A percentile compares a stretch with the other conserved stretches of the same genome.
These are phyloP conservation scores for Waltergamsia citrina DNA, from an alignment of 2,329 filamentous ascomycete genomes.

Conservation along the genomic window DNA sequence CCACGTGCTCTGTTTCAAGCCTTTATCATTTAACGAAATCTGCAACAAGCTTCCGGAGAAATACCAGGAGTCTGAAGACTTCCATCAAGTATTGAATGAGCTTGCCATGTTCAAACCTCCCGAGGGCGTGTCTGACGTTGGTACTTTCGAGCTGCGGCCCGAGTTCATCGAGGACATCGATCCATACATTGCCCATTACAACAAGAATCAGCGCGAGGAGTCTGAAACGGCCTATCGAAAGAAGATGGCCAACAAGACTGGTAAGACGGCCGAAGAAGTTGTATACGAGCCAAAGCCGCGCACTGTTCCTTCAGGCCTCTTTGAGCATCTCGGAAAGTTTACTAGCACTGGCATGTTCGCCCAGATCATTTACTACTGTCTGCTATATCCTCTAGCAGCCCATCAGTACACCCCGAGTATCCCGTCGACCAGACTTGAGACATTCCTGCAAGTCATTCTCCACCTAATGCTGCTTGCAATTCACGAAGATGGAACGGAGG, in stretches of 20 bases:
- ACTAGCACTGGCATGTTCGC: constrained; percentile 79
- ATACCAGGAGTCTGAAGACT: constrained; percentile 80
- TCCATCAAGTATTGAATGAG: constrained; percentile 73
- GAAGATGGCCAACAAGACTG: constrained; percentile 79
- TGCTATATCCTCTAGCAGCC: constrained; percentile 70
- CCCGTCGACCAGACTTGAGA: constrained; percentile 75
- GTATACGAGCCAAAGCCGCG: constrained; percentile 85
- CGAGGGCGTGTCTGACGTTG: constrained; percentile 84
- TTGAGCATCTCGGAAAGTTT: constrained; percentile 66
- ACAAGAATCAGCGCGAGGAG: constrained; percentile 93
- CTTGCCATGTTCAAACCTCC: constrained; percentile 86
- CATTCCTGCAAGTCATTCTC: constrained; percentile 83
- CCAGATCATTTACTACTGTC: constrained; percentile 80
- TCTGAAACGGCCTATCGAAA: constrained; percentile 83
- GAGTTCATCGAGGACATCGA: constrained; percentile 83
- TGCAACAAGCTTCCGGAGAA: constrained; percentile 79
- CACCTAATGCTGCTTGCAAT: constrained; percentile 82
- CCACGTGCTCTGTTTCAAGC: constrained; percentile 93
- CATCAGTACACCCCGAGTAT: constrained; percentile 62
- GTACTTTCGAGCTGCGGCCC: constrained; percentile 85
- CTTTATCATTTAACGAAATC: constrained; percentile 88
- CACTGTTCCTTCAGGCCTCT: constrained; percentile 67
- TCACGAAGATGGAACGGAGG: constrained; percentile 63
- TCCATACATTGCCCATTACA: constrained; percentile 93
- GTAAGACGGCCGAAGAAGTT: constrained; percentile 70